These are phyloP conservation scores for Phytophthora chlamydospora DNA, from an alignment of 352 stramenopile species.

Conservation along the genomic window DNA sequence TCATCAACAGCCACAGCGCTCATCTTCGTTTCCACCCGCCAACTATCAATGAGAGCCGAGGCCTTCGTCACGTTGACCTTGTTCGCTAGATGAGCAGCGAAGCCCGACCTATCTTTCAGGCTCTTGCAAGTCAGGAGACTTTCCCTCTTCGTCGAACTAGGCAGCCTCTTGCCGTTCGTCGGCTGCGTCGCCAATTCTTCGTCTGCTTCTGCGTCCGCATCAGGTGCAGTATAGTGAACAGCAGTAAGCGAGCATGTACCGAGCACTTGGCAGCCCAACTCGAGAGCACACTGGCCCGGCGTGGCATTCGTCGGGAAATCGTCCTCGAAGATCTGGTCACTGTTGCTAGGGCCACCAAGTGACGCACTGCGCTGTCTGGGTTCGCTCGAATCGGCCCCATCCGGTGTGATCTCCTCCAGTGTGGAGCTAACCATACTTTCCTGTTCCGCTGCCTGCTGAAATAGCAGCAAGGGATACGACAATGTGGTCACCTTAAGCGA, in stretches of 20 bases:
- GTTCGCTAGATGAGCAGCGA: constrained; percentile 75
- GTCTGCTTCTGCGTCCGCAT: constrained; percentile 21
- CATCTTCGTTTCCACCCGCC: constrained; percentile 77
- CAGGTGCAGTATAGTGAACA: constrained; percentile 36
- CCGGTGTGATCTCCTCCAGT: constrained; percentile 57
- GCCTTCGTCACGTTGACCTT: constrained; percentile 64
- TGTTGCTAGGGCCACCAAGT: constrained; percentile 10
- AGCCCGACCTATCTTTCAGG: constrained; percentile 63
- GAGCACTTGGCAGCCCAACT: constrained; percentile 70
- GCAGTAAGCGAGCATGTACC: constrained; percentile 62
- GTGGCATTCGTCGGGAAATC: constrained; percentile 77
- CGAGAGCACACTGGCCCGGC: constrained; percentile 69
- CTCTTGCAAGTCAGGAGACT: constrained; percentile 67
- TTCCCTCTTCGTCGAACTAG: constrained; percentile 24
- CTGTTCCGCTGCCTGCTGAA: constrained; percentile 77
- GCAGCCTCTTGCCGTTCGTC: constrained; percentile 29
- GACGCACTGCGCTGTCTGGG: constrained; percentile 4
- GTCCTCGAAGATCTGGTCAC: constrained; percentile 63
- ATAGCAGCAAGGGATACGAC: constrained; percentile 70
- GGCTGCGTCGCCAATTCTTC: constrained; percentile 12
- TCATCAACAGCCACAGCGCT: constrained; percentile 53
- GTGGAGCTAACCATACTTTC: constrained; percentile 73
- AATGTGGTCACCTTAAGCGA: constrained; percentile 73
- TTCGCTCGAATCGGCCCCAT: constrained; percentile 7
- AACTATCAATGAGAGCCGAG: constrained; percentile 68